A percentile compares a stretch with the other conserved stretches of the same genome.
These are phyloP conservation scores for Hypoxylon fragiforme DNA, from an alignment of 495 filamentous ascomycete genomes.

Conservation along the genomic window DNA sequence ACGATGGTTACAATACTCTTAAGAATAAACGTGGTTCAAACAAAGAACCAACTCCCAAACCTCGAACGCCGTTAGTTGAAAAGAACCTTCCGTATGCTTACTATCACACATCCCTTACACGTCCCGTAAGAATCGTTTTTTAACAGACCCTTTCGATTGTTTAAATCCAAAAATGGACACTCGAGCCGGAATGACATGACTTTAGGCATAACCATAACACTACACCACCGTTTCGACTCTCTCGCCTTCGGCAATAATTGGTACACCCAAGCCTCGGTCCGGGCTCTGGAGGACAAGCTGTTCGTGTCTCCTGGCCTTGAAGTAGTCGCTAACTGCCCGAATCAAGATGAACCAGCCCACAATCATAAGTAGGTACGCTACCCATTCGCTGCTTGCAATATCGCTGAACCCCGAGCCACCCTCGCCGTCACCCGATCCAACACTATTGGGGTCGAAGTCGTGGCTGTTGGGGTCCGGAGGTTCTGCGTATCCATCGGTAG, in stretches of 20 bases:
- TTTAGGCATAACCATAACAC: background rate
- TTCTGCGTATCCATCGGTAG: constrained; percentile 57
- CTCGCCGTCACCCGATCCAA: constrained; percentile 45
- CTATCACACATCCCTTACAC: background rate
- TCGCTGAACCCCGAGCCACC: constrained; percentile 47
- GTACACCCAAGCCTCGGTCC: constrained; percentile 81
- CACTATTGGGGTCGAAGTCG: constrained; percentile 76
- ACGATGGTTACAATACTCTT: background rate
- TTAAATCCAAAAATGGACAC: constrained; percentile 13
- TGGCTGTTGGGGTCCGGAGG: constrained; percentile 89
- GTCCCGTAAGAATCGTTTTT: constrained; percentile 8
- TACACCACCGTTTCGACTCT: constrained; percentile 80
- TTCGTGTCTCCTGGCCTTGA: constrained; percentile 85
- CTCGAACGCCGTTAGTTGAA: constrained; percentile 11
- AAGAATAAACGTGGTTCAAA: constrained; percentile 1
- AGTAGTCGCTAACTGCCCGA: constrained; percentile 82
- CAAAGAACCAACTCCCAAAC: background rate
- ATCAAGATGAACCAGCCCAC: constrained; percentile 98
- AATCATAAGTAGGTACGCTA: constrained; percentile 95
- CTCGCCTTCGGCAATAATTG: constrained; percentile 89
- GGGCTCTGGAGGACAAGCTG: constrained; percentile 92
- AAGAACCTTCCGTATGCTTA: constrained; percentile 6
- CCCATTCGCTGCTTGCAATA: constrained; percentile 76
- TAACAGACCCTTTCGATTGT: constrained; percentile 17
- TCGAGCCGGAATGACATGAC: constrained; percentile 2